Percentiles rank a stretch among this genome's conserved stretches.
Evolutionary conservation across 1,284 basidiomycete species (phyloP).

Genomic region (Hypsizygus ulmarius): DNA sequence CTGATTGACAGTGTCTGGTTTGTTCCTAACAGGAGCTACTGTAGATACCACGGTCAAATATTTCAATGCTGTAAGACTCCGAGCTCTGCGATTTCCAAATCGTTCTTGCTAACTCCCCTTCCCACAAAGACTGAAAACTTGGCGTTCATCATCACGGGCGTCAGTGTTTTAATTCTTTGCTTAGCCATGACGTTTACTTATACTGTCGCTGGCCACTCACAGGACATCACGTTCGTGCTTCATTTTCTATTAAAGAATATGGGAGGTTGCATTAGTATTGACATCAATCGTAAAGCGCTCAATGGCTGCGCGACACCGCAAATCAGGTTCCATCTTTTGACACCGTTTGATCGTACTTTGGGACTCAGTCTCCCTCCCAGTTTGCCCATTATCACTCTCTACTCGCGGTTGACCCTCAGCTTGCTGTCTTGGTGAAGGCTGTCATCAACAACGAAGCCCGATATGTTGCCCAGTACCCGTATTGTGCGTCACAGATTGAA

Average conservation of each 20-base stretch:
- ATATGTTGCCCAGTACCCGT: slow-evolving; percentile 70
- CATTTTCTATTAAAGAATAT: neutral
- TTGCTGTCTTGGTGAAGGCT: slow-evolving; percentile 65
- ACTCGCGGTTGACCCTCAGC: slow-evolving; percentile 51
- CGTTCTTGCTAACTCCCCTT: neutral
- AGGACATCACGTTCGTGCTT: slow-evolving; percentile 66
- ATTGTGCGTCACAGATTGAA: slow-evolving; percentile 43
- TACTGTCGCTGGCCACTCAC: slow-evolving; percentile 10
- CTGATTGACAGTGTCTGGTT: neutral
- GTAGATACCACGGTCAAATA: slow-evolving; percentile 79
- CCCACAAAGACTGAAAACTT: slow-evolving; percentile 52
- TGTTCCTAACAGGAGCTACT: slow-evolving; percentile 5
- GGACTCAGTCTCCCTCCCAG: slow-evolving; percentile 30
- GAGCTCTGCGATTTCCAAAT: neutral
- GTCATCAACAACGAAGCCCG: slow-evolving; percentile 77
- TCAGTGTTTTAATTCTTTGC: slow-evolving; percentile 29
- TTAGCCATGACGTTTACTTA: neutral
- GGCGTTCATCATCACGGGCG: slow-evolving; percentile 75
- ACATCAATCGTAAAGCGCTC: slow-evolving; percentile 40
- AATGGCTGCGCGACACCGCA: slow-evolving; percentile 75
- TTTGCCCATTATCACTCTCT: slow-evolving; percentile 67
- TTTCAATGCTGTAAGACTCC: slow-evolving; percentile 48
- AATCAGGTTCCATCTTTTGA: slow-evolving; percentile 52
- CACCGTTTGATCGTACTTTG: neutral
- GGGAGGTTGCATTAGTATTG: slow-evolving; percentile 10